Base-by-base conservation (phyloP, 495 filamentous ascomycete genomes). In the Diplogelasinospora grovesii region DNA sequence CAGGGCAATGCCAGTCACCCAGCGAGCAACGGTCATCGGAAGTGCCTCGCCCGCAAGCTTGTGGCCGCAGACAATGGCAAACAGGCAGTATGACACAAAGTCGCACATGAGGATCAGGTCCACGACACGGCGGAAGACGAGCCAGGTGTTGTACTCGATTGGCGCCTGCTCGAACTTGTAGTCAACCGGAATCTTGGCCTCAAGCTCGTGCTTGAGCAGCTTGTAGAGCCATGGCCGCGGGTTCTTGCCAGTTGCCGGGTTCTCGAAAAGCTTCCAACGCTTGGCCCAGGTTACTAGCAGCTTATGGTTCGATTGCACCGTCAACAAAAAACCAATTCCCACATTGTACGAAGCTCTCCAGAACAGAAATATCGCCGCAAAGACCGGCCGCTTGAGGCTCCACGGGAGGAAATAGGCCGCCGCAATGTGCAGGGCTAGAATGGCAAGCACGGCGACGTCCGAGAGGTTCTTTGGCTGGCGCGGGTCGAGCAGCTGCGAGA, bases 31-130 rank as follows among this genome's bases (percentile, higher is more conserved):
- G 29, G 79, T 82, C 67, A 90, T 79, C 38, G 68, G 49, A 36
- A 83, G 47, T 35, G 71, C 73, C 68, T 98, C 92, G 37, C 74
- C 76, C 9, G 50, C 68, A 7, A 93, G 92, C 33, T 69, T 77
- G 53, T 77, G 73, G 39, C 79, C 83, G 64, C 92, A 96, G 22
- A 90, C 85, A 36, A 94, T 79, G 49, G 92, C 93, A 65, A 97
- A 97, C 29, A 95, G 75, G 64, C 84, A 89, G 69, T 97, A 98
- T 26, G 89, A 94, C 25, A 85, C 81, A 65, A 98, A 97, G 63
- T 98, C 92, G 67, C 89, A 94, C 88, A 98, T 94, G 52, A 98
- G 71, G 49, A 97, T 95, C 54, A 97, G 65, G 54, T 98, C 92
- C 40, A 96, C 92, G 10, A 97, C 74, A 46, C 92, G 83, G 34